Evolutionary conservation across 331 rosid species (phyloP).

Genomic region (Cydonia oblonga): DNA sequence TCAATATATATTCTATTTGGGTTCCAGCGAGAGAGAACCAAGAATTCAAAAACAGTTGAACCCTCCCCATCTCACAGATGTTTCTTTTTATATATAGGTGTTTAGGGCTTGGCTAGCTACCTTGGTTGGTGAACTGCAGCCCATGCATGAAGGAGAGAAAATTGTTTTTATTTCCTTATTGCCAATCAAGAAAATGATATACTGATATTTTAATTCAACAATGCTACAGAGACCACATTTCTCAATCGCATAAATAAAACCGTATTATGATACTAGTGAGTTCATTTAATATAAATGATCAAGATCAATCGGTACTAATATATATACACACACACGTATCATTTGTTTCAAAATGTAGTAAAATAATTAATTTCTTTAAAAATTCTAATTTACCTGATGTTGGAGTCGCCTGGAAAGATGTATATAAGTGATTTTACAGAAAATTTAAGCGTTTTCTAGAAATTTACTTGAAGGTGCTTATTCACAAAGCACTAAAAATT

Average conservation of each 20-base stretch:
- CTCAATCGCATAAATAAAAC: neutral
- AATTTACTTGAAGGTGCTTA: too few species aligned
- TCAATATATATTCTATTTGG: neutral
- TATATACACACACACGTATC: neutral
- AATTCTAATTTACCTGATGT: neutral
- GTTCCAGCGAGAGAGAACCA: too few species aligned
- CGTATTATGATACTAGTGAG: neutral
- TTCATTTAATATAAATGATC: too few species aligned
- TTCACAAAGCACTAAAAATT: too few species aligned
- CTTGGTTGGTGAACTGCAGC: constrained; percentile 68
- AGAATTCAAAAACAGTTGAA: neutral
- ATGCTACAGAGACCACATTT: neutral
- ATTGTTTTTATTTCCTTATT: constrained; percentile 3
- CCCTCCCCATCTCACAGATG: neutral
- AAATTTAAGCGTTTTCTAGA: too few species aligned
- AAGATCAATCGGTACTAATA: neutral
- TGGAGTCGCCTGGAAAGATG: neutral
- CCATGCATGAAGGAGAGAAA: constrained; percentile 46
- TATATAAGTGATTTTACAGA: neutral
- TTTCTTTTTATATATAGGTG: neutral
- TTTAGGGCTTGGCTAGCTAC: neutral
- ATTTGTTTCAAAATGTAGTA: neutral
- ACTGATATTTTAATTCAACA: neutral
- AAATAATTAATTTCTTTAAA: neutral
- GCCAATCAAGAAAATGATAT: neutral